These are phyloP conservation scores for Lachancea fermentati DNA, from an alignment of 805 yeast species.

Conservation along the genomic window DNA sequence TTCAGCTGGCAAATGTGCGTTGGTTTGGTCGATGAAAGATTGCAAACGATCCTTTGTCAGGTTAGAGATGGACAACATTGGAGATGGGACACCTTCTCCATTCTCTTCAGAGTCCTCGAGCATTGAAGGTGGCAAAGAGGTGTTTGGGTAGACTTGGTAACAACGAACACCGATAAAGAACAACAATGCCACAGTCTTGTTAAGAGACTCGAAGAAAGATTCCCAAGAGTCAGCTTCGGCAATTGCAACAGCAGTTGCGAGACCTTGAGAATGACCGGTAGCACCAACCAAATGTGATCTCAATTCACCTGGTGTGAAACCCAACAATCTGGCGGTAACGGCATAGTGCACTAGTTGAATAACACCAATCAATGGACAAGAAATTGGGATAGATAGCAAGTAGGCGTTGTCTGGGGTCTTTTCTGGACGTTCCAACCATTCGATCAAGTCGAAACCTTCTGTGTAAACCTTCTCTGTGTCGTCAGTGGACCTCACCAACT, in stretches of 20 bases:
- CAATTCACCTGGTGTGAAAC: conserved; percentile 85
- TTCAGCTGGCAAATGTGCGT: conserved; percentile 86
- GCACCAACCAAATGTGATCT: conserved; percentile 64
- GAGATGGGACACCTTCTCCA: conserved; percentile 95
- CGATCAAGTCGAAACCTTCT: conserved; percentile 83
- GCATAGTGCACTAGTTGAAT: conserved; percentile 93
- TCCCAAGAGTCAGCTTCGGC: conserved; percentile 83
- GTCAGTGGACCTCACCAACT: conserved; percentile 62
- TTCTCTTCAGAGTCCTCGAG: conserved; percentile 87
- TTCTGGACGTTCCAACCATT: conserved; percentile 83
- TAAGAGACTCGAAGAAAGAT: conserved; percentile 62
- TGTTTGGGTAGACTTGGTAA: conserved; percentile 84
- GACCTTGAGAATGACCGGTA: conserved; percentile 88
- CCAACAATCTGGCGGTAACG: conserved; percentile 77
- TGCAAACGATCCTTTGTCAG: conserved; percentile 76
- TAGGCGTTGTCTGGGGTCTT: conserved; percentile 87
- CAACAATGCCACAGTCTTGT: conserved; percentile 75
- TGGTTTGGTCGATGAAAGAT: conserved; percentile 74
- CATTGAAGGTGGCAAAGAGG: conserved; percentile 89
- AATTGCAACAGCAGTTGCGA: conserved; percentile 88
- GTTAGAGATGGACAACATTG: conserved; percentile 94
- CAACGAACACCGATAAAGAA: conserved; percentile 94
- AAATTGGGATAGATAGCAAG: conserved; percentile 83
- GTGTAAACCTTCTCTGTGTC: conserved; percentile 85
- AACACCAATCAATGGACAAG: conserved; percentile 95